These are phyloP conservation scores for Ganoderma sinense DNA, from an alignment of 1,284 basidiomycete species.

Conservation along the genomic window DNA sequence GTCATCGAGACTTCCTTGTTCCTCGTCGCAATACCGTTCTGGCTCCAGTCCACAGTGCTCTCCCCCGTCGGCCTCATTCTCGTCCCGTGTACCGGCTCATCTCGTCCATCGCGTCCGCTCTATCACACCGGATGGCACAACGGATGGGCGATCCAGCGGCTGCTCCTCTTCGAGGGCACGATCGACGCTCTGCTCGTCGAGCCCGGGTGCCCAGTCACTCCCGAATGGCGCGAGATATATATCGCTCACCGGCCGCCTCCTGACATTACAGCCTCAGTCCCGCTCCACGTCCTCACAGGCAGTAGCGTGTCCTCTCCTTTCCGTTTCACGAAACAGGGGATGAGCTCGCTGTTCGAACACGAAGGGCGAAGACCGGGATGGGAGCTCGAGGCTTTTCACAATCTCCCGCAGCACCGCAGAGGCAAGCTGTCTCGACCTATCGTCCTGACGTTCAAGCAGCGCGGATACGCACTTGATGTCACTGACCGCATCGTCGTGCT, in stretches of 20 bases:
- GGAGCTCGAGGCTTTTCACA: neutral
- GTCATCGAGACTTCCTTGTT: neutral
- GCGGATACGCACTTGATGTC: neutral
- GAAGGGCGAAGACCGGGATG: neutral
- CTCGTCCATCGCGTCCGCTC: neutral
- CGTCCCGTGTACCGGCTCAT: neutral
- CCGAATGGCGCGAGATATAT: conserved; percentile 2
- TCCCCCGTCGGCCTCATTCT: neutral
- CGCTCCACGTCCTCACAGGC: neutral
- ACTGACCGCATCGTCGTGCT: conserved; percentile 4
- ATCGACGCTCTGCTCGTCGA: neutral
- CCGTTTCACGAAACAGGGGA: neutral
- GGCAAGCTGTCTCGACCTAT: neutral
- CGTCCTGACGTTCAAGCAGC: neutral
- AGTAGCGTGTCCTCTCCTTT: neutral
- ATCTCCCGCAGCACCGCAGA: neutral
- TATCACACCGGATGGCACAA: conserved; percentile 2
- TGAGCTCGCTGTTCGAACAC: neutral
- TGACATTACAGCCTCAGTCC: neutral
- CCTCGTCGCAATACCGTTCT: neutral
- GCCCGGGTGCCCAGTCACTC: neutral
- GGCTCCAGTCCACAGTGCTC: neutral
- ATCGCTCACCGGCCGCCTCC: neutral
- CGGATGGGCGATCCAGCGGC: neutral
- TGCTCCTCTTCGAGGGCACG: neutral